phyloP scores from a whole-genome alignment of 257 asterid genomes.

The Avicennia marina region DNA sequence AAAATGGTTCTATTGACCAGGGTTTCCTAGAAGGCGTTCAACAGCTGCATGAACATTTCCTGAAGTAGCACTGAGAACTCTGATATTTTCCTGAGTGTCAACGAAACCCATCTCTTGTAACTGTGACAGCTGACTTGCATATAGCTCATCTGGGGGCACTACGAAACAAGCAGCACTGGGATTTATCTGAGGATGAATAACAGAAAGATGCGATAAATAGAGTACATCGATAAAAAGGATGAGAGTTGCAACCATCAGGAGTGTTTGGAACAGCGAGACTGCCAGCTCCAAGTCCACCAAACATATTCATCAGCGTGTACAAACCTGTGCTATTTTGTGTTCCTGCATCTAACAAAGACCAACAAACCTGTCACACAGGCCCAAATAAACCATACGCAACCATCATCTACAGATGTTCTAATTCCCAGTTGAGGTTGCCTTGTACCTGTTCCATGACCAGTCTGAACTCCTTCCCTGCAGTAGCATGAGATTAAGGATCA shows the following conservation, averaged over 20 bases:
- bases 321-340: slow-evolving; percentile 25
- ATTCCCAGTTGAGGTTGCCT: slow-evolving; percentile 13
- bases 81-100: slow-evolving; percentile 47
- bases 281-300: slow-evolving; percentile 60
- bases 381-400: neutral
- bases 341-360: slow-evolving; percentile 24
- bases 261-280: slow-evolving; percentile 29
- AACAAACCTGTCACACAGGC: neutral
- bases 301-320: slow-evolving; percentile 45
- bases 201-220: neutral
- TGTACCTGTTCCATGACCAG: slow-evolving; percentile 32
- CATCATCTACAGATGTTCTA: neutral
- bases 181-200: neutral
- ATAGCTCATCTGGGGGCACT: slow-evolving; percentile 60
- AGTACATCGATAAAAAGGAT: neutral
- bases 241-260: slow-evolving; percentile 29
- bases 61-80: slow-evolving; percentile 49
- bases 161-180: neutral
- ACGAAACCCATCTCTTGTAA: slow-evolving; percentile 68
- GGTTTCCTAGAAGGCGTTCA: slow-evolving; percentile 51
- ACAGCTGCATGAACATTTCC: slow-evolving; percentile 65
- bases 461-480: slow-evolving; percentile 39
- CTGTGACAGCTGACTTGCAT: slow-evolving; percentile 54
- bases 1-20: slow-evolving; percentile 31
- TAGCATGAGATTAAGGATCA: neutral